Evolutionary conservation across 2,329 filamentous ascomycete genomes (phyloP), one percentile per base, ranked within the genome.

Genomic region (Thelonectria olida): DNA sequence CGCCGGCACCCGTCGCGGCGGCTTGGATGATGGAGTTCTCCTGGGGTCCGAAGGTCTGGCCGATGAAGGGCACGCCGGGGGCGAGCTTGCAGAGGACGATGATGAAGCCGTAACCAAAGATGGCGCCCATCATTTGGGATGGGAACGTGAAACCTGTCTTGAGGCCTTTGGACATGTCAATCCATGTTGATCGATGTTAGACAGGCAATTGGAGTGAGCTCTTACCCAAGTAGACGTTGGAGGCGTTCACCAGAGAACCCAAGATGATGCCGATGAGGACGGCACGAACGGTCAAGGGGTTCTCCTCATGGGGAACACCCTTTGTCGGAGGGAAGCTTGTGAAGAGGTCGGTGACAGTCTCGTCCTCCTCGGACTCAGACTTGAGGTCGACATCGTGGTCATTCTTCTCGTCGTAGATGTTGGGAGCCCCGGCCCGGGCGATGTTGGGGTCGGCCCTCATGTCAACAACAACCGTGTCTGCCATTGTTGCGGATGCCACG

Each of bases 11-110:
- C 3, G 84, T 87, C 5, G 86, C 86, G 49, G 84, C 77, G 3
- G 86, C 86, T 70, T 88, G 86, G 56, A 87, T 79, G 67, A 88
- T 88, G 67, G 84, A 86, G 77, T 88, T 88, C 72, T 88, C 86
- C 67, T 86, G 84, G 9, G 86, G 86, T 2, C 86, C 86, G 62
- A 88, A 88, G 27, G 73, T 73, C 2, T 81, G 82, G 20, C 85
- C 85, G 8, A 88, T 75, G 41, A 84, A 76, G 3, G 85, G 84
- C 51, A 86, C 76, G 39, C 76, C 77, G 10, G 81, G 80, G 19
- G 84, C 72, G 7, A 80, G 74, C 65, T 79, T 83, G 12, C 81
- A 82, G n/a, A 86, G 74, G 58, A 84, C 54, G 66, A 85, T 84
- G 68, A 88, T 76, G 62, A 88, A 80, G 6, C 82, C 85, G 61